Conservation (phyloP, 768 basidiomycete genomes). For the Mrakia blollopis region DNA sequence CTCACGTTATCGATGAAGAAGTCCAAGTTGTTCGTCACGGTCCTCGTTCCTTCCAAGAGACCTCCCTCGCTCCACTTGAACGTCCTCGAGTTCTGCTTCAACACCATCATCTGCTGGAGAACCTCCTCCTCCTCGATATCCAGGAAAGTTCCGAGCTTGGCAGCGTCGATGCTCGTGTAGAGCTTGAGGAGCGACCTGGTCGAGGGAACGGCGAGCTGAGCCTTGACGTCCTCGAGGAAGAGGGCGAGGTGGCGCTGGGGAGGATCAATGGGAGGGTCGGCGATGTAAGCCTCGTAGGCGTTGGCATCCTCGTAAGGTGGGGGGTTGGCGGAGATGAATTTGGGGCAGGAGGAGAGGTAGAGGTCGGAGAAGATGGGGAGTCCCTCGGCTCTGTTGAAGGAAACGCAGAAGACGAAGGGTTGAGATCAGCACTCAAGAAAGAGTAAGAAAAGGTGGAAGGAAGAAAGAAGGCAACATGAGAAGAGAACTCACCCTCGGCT, state of each 20-base stretch:
- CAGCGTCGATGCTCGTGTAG: slow-evolving; percentile 87
- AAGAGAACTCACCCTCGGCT: slow-evolving; percentile 61
- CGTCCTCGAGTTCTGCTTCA: slow-evolving; percentile 82
- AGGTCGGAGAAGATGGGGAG: slow-evolving; percentile 82
- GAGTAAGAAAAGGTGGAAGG: background rate
- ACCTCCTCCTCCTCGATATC: slow-evolving; percentile 84
- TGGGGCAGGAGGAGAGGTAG: slow-evolving; percentile 89
- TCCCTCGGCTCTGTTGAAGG: slow-evolving; percentile 51
- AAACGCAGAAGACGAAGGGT: background rate
- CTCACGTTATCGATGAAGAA: slow-evolving; percentile 89
- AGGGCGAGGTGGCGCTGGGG: slow-evolving; percentile 76
- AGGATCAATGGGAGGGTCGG: slow-evolving; percentile 56
- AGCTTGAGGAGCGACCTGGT: slow-evolving; percentile 88
- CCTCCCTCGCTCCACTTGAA: slow-evolving; percentile 56
- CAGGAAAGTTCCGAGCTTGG: slow-evolving; percentile 85
- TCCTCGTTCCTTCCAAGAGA: slow-evolving; percentile 76
- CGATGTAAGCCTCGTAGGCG: slow-evolving; percentile 53
- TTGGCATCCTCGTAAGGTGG: slow-evolving; percentile 82
- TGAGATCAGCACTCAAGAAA: background rate
- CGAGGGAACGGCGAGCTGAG: slow-evolving; percentile 72
- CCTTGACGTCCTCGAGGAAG: slow-evolving; percentile 74
- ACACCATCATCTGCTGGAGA: slow-evolving; percentile 92
- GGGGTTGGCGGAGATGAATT: slow-evolving; percentile 91
- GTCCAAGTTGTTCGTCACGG: slow-evolving; percentile 87
- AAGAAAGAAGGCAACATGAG: too few relatives aligned